Evolutionary conservation across 495 filamentous ascomycete species (phyloP), one percentile per base, ranked within the genome.

Genomic region (Xylaria flabelliformis): DNA sequence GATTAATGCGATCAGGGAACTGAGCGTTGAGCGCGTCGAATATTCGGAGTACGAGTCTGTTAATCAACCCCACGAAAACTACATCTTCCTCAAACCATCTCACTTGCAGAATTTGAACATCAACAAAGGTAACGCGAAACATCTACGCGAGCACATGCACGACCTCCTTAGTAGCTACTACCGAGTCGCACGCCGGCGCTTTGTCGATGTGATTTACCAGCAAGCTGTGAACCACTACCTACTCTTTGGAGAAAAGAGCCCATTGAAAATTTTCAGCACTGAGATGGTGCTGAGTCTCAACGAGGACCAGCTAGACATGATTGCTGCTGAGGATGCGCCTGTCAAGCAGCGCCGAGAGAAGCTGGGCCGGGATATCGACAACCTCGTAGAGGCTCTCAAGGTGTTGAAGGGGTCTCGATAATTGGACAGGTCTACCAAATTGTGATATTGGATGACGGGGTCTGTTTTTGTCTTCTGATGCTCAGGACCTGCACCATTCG

Each of bases 91-190:
- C 12, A 66, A 17, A 34, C 19, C 46, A 0, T 68, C 66, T 0
- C 59, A 77, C 17, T 24, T 83, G 53, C 41, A 55, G 21, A 67
- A 66, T 4, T 55, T 77, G 1, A 73, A 72, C 9, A 61, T 77
- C 50, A 75, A 80, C 56, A 85, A 85, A 76, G 82, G 77, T 71
- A 91, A 90, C 68, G 66, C 70, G 0, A 78, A 86, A 0, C 80
- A 87, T n/a, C 80, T 80, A 3, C 73, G 83, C 9, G 79, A 85
- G 58, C 83, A 88, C 0, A 82, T 91, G 17, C 88, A 91, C 64
- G 86, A 91, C 70, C 84, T 86, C 29, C 77, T 91, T 4, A 56
- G 83, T 48, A 79, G 84, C 4, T 91, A 91, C 75, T 91, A 91
- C 80, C 83, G 85, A 46, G 86, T 91, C 0, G 83, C 87, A 0